Conservation (phyloP, 2,329 filamentous ascomycete species). For the Diaporthe amygdali region DNA sequence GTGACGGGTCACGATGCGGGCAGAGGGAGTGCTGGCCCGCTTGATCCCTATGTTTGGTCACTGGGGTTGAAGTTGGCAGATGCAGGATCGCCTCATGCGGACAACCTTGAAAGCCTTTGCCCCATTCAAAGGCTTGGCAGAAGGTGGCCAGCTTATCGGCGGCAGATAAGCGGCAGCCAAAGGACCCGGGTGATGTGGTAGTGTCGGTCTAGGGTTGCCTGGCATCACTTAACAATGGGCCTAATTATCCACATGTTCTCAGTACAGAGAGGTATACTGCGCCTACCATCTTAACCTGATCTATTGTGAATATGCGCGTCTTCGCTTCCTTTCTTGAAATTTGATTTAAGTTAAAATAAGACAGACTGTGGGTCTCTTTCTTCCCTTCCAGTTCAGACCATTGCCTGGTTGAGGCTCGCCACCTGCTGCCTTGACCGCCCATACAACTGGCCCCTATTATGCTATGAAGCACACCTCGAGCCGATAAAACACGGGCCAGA, state of each 20-base stretch:
- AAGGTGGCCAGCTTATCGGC: background rate
- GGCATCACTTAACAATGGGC: too few relatives aligned
- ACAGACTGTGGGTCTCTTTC: background rate
- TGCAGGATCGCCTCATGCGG: conserved; percentile 22
- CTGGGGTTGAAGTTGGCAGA: conserved; percentile 19
- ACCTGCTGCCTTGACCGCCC: background rate
- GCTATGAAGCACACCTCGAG: background rate
- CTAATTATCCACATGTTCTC: too few relatives aligned
- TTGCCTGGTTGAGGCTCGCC: background rate
- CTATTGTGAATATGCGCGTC: background rate
- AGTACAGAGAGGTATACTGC: too few relatives aligned
- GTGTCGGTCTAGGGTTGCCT: too few relatives aligned
- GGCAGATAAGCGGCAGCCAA: background rate
- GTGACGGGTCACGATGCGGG: conserved; percentile 16
- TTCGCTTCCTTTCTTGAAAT: background rate
- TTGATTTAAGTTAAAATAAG: background rate
- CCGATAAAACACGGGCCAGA: background rate
- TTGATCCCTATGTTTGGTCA: conserved; percentile 18
- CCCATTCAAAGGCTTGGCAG: conserved; percentile 7
- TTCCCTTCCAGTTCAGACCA: background rate
- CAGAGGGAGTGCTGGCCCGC: conserved; percentile 14
- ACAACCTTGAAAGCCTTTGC: conserved; percentile 25
- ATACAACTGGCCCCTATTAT: background rate
- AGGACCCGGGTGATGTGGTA: background rate
- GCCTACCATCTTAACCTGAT: background rate